Base-by-base conservation (phyloP, 768 basidiomycete species). In the Wakefieldia striispora region DNA sequence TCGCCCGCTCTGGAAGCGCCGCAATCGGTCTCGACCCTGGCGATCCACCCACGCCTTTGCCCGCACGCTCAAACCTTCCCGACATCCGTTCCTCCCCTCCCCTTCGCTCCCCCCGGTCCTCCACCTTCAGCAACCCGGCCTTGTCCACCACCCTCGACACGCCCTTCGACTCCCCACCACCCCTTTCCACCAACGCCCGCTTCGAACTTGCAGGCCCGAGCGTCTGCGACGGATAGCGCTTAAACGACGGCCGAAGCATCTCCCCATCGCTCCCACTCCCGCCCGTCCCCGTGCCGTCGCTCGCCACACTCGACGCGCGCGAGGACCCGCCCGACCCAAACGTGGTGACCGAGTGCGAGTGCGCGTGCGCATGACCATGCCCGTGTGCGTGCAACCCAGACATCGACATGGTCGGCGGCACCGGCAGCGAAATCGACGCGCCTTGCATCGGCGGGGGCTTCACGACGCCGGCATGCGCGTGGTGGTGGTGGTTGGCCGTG, bases 151-250 rank as follows among this genome's bases (percentile, higher is more conserved):
- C 33, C 33, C 23, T 45, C 51, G 19, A 61, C 42, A 0, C 59
- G 36, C 34, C 43, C 36, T 44, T 51, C 3, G 68, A 61, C 11
- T 21, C 54, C 8, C 50, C 51, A n/a, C 62, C 16, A 1, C 49
- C 39, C 11, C 69, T 65, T 45, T 70, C 62, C 11, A 82, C 64
- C 60, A 75, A 58, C 45, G 72, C 72, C 43, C 82, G 69, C 64
- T 90, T 89, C 41, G 76, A 54, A 53, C 73, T 74, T 31, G 69
- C 69, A 2, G 84, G 83, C 1, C 75, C 86, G n/a, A 90, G 67
- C 10, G 84, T 84, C 69, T 86, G 84, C 40, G 84, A 86, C 2
- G 88, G 81, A 33, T 86, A 63, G 39, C 88, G 72, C 72, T 91
- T 91, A 61, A 87, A 88, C 24, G 81, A 75, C 11, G 88, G 88